Evolutionary conservation across 192 early-diverging fungal genomes (phyloP).

Genomic region (Umbelopsis vinacea): DNA sequence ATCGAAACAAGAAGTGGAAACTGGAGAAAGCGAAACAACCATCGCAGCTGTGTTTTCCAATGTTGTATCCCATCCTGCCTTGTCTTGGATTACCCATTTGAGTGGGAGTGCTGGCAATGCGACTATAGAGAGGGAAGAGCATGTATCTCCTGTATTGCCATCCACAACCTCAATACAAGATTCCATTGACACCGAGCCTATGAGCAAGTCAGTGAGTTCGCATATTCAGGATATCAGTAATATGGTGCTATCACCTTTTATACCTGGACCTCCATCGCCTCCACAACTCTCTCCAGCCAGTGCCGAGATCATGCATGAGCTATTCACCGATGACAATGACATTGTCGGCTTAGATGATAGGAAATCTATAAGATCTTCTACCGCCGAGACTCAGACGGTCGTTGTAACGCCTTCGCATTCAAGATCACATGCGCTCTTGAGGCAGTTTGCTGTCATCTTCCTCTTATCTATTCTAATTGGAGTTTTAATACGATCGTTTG

Average conservation of each 20-base stretch:
- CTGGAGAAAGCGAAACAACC: background rate
- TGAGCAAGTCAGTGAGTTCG: background rate
- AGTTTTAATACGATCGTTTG: background rate
- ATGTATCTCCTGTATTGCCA: background rate
- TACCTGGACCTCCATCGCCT: background rate
- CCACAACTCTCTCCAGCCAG: background rate
- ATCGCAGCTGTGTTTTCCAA: background rate
- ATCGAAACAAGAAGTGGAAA: background rate
- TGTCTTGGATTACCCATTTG: background rate
- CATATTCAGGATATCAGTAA: constrained; percentile 12
- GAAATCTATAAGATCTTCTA: background rate
- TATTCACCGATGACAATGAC: background rate
- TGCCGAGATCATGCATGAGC: background rate
- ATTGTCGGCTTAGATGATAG: background rate
- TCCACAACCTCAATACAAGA: background rate
- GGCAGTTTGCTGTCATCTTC: constrained; percentile 8
- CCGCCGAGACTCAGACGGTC: background rate
- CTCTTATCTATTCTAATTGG: background rate
- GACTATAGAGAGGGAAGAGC: background rate
- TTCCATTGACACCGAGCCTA: background rate
- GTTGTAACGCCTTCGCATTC: constrained; percentile 12
- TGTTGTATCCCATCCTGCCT: constrained; percentile 12
- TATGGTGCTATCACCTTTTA: constrained; percentile 13
- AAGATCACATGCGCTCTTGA: constrained; percentile 4
- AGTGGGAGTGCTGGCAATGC: background rate